Base-by-base conservation (phyloP, 2,329 filamentous ascomycete genomes). In the Tolypocladium ovalisporum region DNA sequence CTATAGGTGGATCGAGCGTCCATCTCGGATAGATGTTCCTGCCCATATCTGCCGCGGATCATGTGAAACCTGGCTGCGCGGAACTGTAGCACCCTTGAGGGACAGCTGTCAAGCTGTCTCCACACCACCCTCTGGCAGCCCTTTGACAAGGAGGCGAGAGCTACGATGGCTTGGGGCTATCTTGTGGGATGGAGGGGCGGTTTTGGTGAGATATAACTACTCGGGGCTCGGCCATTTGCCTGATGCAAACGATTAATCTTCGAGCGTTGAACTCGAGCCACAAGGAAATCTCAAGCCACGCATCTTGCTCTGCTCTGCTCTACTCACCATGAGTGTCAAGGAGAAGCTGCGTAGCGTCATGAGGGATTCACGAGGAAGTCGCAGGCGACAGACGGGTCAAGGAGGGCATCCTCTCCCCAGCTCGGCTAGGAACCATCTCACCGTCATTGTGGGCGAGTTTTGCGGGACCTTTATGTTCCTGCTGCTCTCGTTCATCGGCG, bases 381-480 rank as follows among this genome's bases (percentile, higher is more conserved):
- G 47, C 9, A 52, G 12, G 47, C 29, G 29, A n/a, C 19, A 22
- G 47, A 8, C 1, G 29, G 29, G n/a, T 3, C 9, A 7, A 4
- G 9, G 47, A 13, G 29, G 22, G 6, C 54, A 52, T 13, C 22
- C 22, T 17, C 44, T 59, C n/a, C 57, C 57, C 13, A 59, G 55
- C 44, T 29, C 52, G 24, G 15, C 42, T 1, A 64, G 69, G 27
- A 75, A 76, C 56, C 65, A 72, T 29, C 56, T 74, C 15, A 69
- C 77, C 49, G 72, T 77, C n/a, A 65, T 74, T 37, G 60, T 78
- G 27, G 77, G 75, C 57, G 79, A 81, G 67, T 79, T 81, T 53
- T 74, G 76, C 61, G 79, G 79, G 56, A 81, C 79, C 1, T 80
- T 81, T 60, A 71, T 80, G 66, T 81, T 81, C 65, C 70, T 81